Conservation (phyloP, 1,284 basidiomycete genomes). For the Trametes sp. region DNA sequence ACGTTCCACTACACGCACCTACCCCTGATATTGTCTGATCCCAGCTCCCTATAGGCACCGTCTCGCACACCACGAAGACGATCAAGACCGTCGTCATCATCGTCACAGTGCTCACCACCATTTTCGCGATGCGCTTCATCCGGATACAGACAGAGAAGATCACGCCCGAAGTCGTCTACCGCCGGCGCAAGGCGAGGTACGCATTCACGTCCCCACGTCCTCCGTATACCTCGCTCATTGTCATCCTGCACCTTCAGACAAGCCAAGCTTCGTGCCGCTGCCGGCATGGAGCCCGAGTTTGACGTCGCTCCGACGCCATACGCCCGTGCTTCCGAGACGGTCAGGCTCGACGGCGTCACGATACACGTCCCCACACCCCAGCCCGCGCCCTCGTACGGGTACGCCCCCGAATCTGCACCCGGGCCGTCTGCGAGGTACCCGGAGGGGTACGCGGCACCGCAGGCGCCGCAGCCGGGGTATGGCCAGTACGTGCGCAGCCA, state of each 20-base stretch:
- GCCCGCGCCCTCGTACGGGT: constrained; percentile 13
- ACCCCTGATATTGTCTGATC: neutral
- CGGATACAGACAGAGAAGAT: constrained; percentile 75
- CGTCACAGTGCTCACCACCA: constrained; percentile 73
- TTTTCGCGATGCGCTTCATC: constrained; percentile 86
- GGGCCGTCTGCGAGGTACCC: neutral
- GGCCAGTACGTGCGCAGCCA: neutral
- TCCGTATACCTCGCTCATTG: neutral
- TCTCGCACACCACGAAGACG: constrained; percentile 54
- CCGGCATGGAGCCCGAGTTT: constrained; percentile 36
- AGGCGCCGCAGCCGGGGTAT: constrained; percentile 4
- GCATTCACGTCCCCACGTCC: neutral
- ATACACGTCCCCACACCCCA: constrained; percentile 22
- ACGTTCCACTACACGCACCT: neutral
- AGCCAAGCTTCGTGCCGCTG: constrained; percentile 49
- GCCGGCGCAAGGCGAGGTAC: constrained; percentile 52
- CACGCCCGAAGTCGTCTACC: constrained; percentile 77
- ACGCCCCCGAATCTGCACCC: neutral
- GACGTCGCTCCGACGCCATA: constrained; percentile 18
- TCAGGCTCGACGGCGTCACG: constrained; percentile 17
- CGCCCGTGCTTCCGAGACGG: constrained; percentile 39
- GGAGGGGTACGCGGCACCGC: neutral
- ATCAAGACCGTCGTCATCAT: constrained; percentile 71
- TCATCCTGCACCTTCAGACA: constrained; percentile 46
- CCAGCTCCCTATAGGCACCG: constrained; percentile 19